Conservation (phyloP, 306 rosid species). For the Quercus gilva region DNA sequence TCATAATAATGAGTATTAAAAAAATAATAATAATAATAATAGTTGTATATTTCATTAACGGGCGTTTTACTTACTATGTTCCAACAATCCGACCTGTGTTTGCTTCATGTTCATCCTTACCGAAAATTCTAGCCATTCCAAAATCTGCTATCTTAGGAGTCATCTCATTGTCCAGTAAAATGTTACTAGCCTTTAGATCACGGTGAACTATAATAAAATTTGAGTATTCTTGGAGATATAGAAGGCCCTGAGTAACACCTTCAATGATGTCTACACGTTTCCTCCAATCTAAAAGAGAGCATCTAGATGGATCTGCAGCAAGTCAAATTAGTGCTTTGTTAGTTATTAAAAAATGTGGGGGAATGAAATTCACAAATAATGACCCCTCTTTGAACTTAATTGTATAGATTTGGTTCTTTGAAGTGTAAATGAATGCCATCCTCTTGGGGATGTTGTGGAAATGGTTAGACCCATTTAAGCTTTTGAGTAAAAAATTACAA, state of each 20-base stretch:
- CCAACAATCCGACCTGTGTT: conserved; percentile 58
- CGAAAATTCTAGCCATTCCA: conserved; percentile 67
- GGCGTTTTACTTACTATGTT: conserved; percentile 47
- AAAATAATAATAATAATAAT: not conserved
- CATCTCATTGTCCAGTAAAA: conserved; percentile 49
- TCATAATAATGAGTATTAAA: not conserved
- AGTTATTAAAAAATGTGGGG: not conserved
- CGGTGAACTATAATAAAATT: conserved; percentile 64
- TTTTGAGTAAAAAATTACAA: not conserved
- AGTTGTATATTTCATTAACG: not conserved
- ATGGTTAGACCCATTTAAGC: not conserved
- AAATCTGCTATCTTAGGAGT: conserved; percentile 66
- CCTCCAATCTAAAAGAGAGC: conserved; percentile 41
- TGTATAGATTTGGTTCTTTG: conserved; percentile 1
- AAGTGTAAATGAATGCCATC: not conserved
- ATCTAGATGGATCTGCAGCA: conserved; percentile 41
- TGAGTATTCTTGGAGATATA: conserved; percentile 78
- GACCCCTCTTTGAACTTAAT: no score
- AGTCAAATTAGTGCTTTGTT: conserved; percentile 15
- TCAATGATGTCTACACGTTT: conserved; percentile 54
- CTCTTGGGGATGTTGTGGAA: not conserved
- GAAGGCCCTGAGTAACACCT: conserved; percentile 70
- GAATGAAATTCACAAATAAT: not conserved
- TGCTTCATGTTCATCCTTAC: conserved; percentile 55
- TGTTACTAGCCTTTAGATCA: conserved; percentile 65